These are phyloP conservation scores for Francoa sonchifolia DNA, from an alignment of 441 rosid genomes.

Conservation along the genomic window DNA sequence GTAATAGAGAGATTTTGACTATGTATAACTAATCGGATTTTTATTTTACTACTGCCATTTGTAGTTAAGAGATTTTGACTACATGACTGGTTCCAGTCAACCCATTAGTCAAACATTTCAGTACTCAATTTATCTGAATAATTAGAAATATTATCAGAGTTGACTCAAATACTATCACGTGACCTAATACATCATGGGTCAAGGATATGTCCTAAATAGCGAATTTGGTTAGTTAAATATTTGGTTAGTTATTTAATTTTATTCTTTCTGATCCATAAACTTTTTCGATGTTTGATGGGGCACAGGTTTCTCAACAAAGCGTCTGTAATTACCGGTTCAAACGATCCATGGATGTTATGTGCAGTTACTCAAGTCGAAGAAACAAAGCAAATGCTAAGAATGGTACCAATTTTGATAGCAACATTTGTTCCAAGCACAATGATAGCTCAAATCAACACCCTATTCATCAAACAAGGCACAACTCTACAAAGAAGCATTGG, in stretches of 20 bases:
- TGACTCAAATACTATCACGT: too few species aligned
- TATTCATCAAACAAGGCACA: conserved; percentile 77
- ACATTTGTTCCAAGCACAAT: conserved; percentile 66
- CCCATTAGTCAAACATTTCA: too few species aligned
- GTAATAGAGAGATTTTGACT: neutral
- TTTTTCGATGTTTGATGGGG: too few species aligned
- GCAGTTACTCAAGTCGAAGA: conserved; percentile 80
- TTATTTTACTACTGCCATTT: too few species aligned
- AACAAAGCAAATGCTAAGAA: conserved; percentile 74
- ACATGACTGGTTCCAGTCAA: too few species aligned
- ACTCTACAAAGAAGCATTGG: conserved; percentile 53
- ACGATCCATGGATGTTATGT: conserved; percentile 48
- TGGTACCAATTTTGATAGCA: conserved; percentile 54
- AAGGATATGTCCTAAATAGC: too few species aligned
- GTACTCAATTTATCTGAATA: too few species aligned
- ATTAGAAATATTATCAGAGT: too few species aligned
- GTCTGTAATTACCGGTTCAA: conserved; percentile 36
- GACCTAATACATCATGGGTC: too few species aligned
- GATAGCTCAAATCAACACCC: conserved; percentile 55
- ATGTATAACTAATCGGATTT: too few species aligned
- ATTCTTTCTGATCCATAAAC: neutral
- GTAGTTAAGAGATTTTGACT: too few species aligned
- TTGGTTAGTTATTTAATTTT: neutral
- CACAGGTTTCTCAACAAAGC: conserved; percentile 68
- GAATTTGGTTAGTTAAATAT: too few species aligned